A percentile compares a stretch with the other conserved stretches of the same genome.
Conservation (phyloP, 2,329 filamentous ascomycete genomes). For the Drechslera avenae region DNA sequence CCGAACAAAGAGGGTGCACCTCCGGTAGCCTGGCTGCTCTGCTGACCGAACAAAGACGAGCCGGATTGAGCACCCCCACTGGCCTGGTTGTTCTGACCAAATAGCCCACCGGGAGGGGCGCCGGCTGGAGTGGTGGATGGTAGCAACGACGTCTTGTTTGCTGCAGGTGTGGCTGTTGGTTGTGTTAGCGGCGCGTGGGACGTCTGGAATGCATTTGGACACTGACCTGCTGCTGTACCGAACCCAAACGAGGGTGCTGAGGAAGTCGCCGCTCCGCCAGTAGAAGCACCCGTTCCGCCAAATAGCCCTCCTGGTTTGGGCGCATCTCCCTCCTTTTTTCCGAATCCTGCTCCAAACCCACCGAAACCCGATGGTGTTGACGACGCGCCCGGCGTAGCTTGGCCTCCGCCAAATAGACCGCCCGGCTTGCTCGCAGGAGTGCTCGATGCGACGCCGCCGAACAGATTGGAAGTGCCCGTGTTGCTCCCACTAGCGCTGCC, state of each 20-base stretch:
- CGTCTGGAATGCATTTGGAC: background rate
- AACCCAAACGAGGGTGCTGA: slow-evolving; percentile 23
- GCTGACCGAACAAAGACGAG: slow-evolving; percentile 28
- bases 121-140: slow-evolving; percentile 49
- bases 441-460: slow-evolving; percentile 33
- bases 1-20: slow-evolving; percentile 23
- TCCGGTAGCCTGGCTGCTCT: slow-evolving; percentile 15
- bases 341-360: slow-evolving; percentile 25
- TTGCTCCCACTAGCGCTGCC: slow-evolving; percentile 17
- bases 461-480: slow-evolving; percentile 27
- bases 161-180: slow-evolving; percentile 42
- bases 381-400: slow-evolving; percentile 31
- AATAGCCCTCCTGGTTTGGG: slow-evolving; percentile 29
- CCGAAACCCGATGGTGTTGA: slow-evolving; percentile 12
- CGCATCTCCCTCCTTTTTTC: slow-evolving; percentile 28
- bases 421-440: slow-evolving; percentile 38
- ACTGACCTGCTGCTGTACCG: slow-evolving; percentile 16
- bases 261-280: slow-evolving; percentile 23
- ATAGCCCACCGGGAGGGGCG: slow-evolving; percentile 42
- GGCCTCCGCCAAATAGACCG: slow-evolving; percentile 34
- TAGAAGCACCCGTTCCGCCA: slow-evolving; percentile 13
- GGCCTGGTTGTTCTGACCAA: slow-evolving; percentile 30
- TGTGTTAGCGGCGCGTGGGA: slow-evolving; percentile 13
- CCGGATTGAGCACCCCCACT: slow-evolving; percentile 16
- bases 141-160: slow-evolving; percentile 45